Evolutionary conservation across 2,329 filamentous ascomycete genomes (phyloP).

Genomic region (Arthroderma sp.): DNA sequence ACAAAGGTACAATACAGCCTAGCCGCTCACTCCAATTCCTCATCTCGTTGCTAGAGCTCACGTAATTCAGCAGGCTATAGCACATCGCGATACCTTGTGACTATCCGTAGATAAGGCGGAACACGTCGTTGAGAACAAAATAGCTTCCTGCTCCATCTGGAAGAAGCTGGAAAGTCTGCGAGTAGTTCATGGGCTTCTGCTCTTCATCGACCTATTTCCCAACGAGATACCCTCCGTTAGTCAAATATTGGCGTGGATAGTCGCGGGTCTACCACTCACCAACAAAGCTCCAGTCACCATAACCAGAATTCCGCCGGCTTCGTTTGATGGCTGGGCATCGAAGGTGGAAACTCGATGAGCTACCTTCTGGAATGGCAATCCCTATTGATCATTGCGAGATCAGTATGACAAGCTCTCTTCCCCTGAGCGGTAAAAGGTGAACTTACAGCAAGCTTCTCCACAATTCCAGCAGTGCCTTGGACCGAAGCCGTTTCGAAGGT

Average conservation of each 20-base stretch:
- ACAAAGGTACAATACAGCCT: too few species aligned
- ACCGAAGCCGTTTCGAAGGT: conserved; percentile 69
- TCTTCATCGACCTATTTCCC: conserved; percentile 63
- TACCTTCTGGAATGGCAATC: conserved; percentile 68
- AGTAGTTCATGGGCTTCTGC: conserved; percentile 78
- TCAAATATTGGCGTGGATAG: neutral
- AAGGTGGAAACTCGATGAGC: conserved; percentile 63
- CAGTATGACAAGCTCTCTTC: neutral
- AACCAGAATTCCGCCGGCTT: conserved; percentile 62
- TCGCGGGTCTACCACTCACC: conserved; percentile 40
- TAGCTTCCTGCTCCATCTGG: conserved; percentile 55
- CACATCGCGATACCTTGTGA: too few species aligned
- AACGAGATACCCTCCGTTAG: neutral
- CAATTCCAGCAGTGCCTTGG: conserved; percentile 52
- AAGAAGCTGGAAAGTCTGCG: conserved; percentile 75
- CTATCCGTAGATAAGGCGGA: conserved; percentile 58
- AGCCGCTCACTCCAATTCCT: too few species aligned
- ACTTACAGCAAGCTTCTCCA: conserved; percentile 69
- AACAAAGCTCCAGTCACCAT: conserved; percentile 76
- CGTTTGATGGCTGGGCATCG: conserved; percentile 66
- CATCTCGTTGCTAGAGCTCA: too few species aligned
- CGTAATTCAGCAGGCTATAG: too few species aligned
- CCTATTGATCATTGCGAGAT: conserved; percentile 35
- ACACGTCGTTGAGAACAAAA: conserved; percentile 89
- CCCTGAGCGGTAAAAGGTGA: neutral